phyloP scores from a whole-genome alignment of 202 grass and related monocot species.

The Zizania palustris region DNA sequence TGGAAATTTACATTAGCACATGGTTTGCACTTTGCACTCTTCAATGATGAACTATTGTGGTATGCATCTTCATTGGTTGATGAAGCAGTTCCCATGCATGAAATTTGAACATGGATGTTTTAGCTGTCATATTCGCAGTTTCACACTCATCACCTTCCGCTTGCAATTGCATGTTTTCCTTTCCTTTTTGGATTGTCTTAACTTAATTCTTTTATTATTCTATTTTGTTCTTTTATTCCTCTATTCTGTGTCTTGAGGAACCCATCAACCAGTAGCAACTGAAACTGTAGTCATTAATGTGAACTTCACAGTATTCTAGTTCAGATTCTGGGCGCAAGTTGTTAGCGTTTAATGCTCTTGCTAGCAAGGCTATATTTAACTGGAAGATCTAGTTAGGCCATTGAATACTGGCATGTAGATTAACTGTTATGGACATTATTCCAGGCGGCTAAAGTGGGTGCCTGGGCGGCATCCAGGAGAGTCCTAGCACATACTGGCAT shows the following conservation, averaged over 20 bases:
- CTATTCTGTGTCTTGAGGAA: neutral
- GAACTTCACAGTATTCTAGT: neutral
- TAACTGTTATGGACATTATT: too few species aligned
- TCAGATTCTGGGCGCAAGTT: neutral
- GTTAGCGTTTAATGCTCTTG: neutral
- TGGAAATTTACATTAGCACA: neutral
- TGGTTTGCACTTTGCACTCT: neutral
- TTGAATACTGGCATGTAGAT: neutral
- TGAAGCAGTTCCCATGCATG: neutral
- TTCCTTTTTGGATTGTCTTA: too few species aligned
- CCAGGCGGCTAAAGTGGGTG: too few species aligned
- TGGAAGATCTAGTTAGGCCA: neutral
- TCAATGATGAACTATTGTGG: neutral
- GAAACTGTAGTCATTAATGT: neutral
- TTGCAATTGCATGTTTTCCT: too few species aligned
- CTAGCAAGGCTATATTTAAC: constrained; percentile 12
- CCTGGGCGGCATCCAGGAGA: too few species aligned
- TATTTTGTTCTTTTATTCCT: too few species aligned
- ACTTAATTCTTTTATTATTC: too few species aligned
- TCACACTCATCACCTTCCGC: neutral
- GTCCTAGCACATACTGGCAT: too few species aligned
- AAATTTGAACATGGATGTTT: neutral
- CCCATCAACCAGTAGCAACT: neutral
- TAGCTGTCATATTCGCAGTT: neutral
- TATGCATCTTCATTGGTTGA: neutral